These are phyloP conservation scores for Acer yangbiense DNA, from an alignment of 345 rosid species.

Conservation along the genomic window DNA sequence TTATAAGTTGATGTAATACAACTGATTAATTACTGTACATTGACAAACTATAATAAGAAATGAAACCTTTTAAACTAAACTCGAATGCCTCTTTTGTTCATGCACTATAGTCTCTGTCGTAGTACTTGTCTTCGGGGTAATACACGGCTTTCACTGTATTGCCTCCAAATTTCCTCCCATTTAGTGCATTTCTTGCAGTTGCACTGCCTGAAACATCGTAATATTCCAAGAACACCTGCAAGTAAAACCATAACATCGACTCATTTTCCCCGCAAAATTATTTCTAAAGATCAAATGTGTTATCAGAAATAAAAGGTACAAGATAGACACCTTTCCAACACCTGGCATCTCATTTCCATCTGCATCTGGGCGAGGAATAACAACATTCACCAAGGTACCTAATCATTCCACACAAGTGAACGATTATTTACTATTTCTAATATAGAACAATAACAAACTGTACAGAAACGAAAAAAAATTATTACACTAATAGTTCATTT, in stretches of 20 bases:
- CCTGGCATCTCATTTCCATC: constrained; percentile 18
- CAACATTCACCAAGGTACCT: constrained; percentile 30
- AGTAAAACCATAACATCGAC: background rate
- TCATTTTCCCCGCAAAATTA: background rate
- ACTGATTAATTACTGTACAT: constrained; percentile 13
- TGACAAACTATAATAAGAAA: background rate
- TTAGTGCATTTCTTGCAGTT: constrained; percentile 22
- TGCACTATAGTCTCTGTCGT: constrained; percentile 20
- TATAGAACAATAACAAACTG: background rate
- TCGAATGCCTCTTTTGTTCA: background rate
- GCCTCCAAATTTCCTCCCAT: constrained; percentile 31
- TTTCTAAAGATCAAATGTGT: background rate
- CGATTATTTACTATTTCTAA: too few species aligned
- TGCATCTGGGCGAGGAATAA: constrained; percentile 32
- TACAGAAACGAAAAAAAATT: too few species aligned
- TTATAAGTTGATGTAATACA: background rate
- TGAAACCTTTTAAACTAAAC: too few species aligned
- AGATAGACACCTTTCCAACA: constrained; percentile 27
- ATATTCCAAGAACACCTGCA: constrained; percentile 35
- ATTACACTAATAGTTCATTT: background rate
- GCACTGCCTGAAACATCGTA: constrained; percentile 20
- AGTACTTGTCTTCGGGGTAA: constrained; percentile 30
- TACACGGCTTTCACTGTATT: constrained; percentile 24
- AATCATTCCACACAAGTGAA: constrained; percentile 3
- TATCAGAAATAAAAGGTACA: background rate